Evolutionary conservation across 371 early-diverging fungal genomes (phyloP).

Genomic region (Coemansia sp.): DNA sequence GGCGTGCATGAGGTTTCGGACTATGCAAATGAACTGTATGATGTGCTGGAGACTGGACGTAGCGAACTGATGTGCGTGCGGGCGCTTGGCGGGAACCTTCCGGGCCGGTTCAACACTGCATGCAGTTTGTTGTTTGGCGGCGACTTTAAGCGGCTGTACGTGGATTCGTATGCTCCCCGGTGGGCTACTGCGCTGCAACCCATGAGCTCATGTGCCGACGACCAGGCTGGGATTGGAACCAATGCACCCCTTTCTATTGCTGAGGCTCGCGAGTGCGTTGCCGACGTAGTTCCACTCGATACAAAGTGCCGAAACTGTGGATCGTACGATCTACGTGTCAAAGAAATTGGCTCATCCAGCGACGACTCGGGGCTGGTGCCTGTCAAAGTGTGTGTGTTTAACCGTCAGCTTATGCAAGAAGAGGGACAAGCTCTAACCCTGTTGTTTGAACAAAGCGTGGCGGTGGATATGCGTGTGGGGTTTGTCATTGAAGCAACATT

Average conservation of each 20-base stretch:
- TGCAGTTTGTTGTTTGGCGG: constrained; percentile 45
- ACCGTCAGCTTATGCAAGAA: constrained; percentile 18
- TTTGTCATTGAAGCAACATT: constrained; percentile 41
- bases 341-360: neutral
- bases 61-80: constrained; percentile 20
- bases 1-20: constrained; percentile 22
- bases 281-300: constrained; percentile 7
- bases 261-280: constrained; percentile 12
- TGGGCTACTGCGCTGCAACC: constrained; percentile 18
- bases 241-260: neutral
- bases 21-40: constrained; percentile 8
- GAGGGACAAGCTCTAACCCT: constrained; percentile 21
- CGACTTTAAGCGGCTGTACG: constrained; percentile 7
- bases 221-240: neutral
- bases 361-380: neutral
- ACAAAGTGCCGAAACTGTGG: constrained; percentile 12
- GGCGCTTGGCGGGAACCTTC: constrained; percentile 17
- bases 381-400: constrained; percentile 10
- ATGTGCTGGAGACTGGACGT: constrained; percentile 13
- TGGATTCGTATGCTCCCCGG: constrained; percentile 26
- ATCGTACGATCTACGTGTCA: constrained; percentile 24
- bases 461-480: constrained; percentile 12
- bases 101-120: constrained; percentile 32
- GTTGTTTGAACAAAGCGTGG: constrained; percentile 13
- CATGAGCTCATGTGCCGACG: neutral